These are phyloP conservation scores for Irpex sp. DNA, from an alignment of 1,284 basidiomycete genomes.

Conservation along the genomic window DNA sequence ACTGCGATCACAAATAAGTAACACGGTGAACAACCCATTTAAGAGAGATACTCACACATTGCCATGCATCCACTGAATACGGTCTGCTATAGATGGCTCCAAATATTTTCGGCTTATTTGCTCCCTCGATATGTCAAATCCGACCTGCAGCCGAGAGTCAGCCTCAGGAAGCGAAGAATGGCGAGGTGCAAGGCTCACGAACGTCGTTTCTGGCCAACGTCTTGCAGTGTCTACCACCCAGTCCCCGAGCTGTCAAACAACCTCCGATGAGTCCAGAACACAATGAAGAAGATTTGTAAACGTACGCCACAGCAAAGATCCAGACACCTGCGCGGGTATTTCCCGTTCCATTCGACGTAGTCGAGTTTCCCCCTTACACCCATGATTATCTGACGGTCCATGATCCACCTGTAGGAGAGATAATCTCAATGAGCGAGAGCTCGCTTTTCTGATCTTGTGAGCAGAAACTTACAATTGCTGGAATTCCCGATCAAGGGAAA, in stretches of 20 bases:
- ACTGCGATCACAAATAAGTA: constrained; percentile 31
- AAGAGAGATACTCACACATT: constrained; percentile 55
- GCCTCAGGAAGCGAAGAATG: not conserved
- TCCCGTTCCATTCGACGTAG: constrained; percentile 47
- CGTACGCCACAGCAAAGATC: constrained; percentile 71
- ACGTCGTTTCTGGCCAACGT: constrained; percentile 61
- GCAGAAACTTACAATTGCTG: constrained; percentile 55
- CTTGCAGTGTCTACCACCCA: constrained; percentile 74
- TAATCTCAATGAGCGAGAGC: not conserved
- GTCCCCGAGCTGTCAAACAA: constrained; percentile 48
- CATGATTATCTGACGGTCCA: constrained; percentile 53
- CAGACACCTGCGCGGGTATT: constrained; percentile 45
- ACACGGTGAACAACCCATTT: not conserved
- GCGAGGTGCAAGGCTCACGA: constrained; percentile 40
- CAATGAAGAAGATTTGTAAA: constrained; percentile 10
- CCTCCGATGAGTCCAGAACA: not conserved
- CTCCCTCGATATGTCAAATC: constrained; percentile 70
- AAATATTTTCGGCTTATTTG: constrained; percentile 57
- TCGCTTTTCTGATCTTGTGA: not conserved
- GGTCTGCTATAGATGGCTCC: constrained; percentile 43
- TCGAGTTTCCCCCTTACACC: constrained; percentile 44
- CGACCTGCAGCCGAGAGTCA: constrained; percentile 43
- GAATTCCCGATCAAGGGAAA: constrained; percentile 60
- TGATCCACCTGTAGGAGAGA: constrained; percentile 40
- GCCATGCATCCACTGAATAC: constrained; percentile 68